Percentiles rank a stretch among this genome's conserved stretches.
These are phyloP conservation scores for Scutellaria galericulata DNA, from an alignment of 257 asterid genomes.

Conservation along the genomic window DNA sequence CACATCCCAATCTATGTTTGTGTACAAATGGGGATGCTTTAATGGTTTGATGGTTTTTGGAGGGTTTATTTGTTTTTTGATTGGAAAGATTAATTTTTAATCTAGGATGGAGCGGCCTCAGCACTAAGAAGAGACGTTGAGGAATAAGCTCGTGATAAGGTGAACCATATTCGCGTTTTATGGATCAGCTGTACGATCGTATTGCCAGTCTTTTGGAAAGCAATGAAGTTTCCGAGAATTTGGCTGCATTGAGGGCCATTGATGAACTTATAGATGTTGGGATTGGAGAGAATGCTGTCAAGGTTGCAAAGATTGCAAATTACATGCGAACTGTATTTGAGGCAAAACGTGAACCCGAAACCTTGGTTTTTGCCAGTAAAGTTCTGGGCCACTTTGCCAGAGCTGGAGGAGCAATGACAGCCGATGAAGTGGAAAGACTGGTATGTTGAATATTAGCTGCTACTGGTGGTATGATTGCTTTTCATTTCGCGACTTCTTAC, in stretches of 20 bases:
- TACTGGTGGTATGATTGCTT: conserved; percentile 23
- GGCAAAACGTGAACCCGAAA: conserved; percentile 90
- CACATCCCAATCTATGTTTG: neutral
- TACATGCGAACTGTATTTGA: conserved; percentile 90
- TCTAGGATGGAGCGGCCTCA: conserved; percentile 80
- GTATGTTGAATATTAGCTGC: conserved; percentile 47
- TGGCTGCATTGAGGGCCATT: conserved; percentile 97
- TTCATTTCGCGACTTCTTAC: conserved; percentile 28
- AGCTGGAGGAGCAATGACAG: conserved; percentile 99
- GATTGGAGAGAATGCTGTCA: conserved; percentile 88
- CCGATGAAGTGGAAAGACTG: conserved; percentile 98
- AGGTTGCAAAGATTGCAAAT: conserved; percentile 80
- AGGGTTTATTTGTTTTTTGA: neutral
- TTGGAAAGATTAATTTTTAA: conserved; percentile 22
- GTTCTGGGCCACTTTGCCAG: conserved; percentile 98
- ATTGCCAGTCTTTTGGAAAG: conserved; percentile 81
- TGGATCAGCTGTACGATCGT: conserved; percentile 90
- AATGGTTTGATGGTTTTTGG: neutral
- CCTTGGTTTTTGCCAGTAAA: conserved; percentile 83
- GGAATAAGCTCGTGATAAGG: conserved; percentile 89
- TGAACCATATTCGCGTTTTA: conserved; percentile 85
- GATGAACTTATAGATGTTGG: conserved; percentile 94
- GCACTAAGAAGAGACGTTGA: conserved; percentile 80
- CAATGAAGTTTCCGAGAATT: conserved; percentile 82
- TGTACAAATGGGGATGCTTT: no score